Base-by-base conservation (phyloP, 176 grass and related monocot genomes). In the Zoysia japonica region DNA sequence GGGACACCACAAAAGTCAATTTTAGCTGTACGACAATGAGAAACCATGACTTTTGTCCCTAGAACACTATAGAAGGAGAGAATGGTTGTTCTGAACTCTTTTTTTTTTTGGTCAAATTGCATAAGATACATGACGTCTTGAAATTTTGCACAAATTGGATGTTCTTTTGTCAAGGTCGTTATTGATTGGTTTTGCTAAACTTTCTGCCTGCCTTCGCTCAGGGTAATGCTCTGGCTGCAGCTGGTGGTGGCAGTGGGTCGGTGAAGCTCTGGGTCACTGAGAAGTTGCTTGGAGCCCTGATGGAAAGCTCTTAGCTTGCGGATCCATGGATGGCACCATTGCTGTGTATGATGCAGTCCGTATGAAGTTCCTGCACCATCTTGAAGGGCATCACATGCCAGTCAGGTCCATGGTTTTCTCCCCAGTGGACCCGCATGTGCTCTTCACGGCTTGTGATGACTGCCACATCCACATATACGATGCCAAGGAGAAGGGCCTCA, bases 181-280 rank as follows among this genome's bases (percentile, higher is more conserved):
- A 28, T 59, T 28, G 64, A 70, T 15, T n/a, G 11, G 14, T 44
- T 65, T 12, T 6, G 50, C 53, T 86, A 9, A 35, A 1, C 2
- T 2, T 71, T 81, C 59, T 49, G 9, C 4, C 78, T 65, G 62
- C 16, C 15, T 72, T 61, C 1, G 28, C 28, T 15, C 78, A 98
- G 92, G 95, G 95, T 77, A 76, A 56, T 82, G 86, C 91, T 78
- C 76, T 98, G n/a, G 96, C 92, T 68, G 92, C 93, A 64, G 96
- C 92, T 74, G 92, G 92, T 75, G 96, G 96, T 87, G 92, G 92
- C 17, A 94, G 92, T 82, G 90, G 80, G 19, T 85, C 88, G 11
- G 74, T 98, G 40, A 98, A 98, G 86, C 67, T 94, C 44, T 98
- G 92, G 95, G 90, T 91, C 64, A 98, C 96, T 3, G 83, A 93